A percentile compares a stretch with the other conserved stretches of the same genome.
Evolutionary conservation across 139 green algal species (phyloP).

Genomic region (Coelastrella sp.): DNA sequence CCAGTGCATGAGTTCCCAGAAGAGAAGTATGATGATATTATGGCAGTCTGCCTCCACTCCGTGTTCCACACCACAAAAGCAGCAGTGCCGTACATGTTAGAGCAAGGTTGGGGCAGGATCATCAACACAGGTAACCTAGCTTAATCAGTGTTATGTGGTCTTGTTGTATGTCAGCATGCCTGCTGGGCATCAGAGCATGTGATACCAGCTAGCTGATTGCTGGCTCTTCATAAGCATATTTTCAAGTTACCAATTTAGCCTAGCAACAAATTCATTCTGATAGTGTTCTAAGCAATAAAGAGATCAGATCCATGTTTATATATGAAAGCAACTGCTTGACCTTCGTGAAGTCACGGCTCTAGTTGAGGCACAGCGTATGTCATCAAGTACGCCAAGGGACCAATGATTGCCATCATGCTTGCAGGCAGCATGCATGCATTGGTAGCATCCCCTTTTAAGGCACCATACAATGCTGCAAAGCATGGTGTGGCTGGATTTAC

Average conservation of each 20-base stretch:
- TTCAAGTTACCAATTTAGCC: too few relatives aligned
- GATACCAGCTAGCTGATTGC: too few relatives aligned
- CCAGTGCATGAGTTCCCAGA: slow-evolving; percentile 86
- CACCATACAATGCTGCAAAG: slow-evolving; percentile 93
- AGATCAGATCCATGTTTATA: too few relatives aligned
- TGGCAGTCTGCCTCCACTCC: slow-evolving; percentile 78
- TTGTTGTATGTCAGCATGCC: not conserved
- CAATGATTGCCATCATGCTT: too few relatives aligned
- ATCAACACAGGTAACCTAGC: slow-evolving; percentile 80
- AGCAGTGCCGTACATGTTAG: slow-evolving; percentile 85
- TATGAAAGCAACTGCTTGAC: too few relatives aligned
- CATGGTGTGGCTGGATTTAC: slow-evolving; percentile 88
- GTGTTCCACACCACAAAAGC: slow-evolving; percentile 89
- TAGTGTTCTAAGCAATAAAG: too few relatives aligned
- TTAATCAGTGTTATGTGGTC: too few relatives aligned
- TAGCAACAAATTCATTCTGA: too few relatives aligned
- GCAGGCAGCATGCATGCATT: slow-evolving; percentile 61
- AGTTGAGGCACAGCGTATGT: too few relatives aligned
- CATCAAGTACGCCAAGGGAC: too few relatives aligned
- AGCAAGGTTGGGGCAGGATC: slow-evolving; percentile 80
- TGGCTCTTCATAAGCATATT: too few relatives aligned
- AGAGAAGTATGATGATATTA: slow-evolving; percentile 88
- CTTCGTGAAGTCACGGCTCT: too few relatives aligned
- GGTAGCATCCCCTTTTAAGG: slow-evolving; percentile 89
- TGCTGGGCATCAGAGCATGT: not conserved